Evolutionary conservation across 2,329 filamentous ascomycete genomes (phyloP).

Genomic region (Cryphonectria naterciae): DNA sequence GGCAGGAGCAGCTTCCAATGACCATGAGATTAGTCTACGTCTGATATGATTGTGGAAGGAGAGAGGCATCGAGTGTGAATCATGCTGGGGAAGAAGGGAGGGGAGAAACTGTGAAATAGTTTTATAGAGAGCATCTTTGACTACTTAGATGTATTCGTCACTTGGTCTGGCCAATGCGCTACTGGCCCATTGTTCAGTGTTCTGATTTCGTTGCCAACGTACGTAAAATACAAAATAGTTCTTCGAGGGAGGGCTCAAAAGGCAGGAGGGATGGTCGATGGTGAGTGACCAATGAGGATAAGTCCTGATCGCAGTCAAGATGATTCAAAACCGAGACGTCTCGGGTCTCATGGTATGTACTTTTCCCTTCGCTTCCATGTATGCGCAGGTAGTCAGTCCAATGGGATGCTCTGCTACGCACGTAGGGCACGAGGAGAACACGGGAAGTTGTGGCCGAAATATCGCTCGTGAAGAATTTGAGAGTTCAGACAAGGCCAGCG

Average conservation of each 20-base stretch:
- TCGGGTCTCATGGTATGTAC: no score
- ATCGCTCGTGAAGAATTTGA: neutral
- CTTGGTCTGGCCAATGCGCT: neutral
- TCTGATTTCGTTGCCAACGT: neutral
- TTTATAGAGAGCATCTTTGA: neutral
- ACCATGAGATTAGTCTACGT: neutral
- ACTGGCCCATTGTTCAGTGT: neutral
- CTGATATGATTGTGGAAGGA: neutral
- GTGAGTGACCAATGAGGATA: no score
- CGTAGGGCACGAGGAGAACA: neutral
- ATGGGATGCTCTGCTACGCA: neutral
- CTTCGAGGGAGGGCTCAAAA: no score
- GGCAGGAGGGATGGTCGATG: no score
- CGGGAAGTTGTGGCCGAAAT: neutral
- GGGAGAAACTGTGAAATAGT: neutral
- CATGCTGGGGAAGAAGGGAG: no score
- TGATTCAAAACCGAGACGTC: no score
- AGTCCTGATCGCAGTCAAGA: no score
- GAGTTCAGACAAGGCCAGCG: neutral
- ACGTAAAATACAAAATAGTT: neutral
- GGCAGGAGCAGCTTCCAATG: neutral
- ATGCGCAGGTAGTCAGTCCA: neutral
- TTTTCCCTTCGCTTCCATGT: no score
- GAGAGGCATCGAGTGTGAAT: neutral
- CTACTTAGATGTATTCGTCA: no score